These are phyloP conservation scores for Gryganskiella cystojenkinii DNA, from an alignment of 192 early-diverging fungal species.

Conservation along the genomic window DNA sequence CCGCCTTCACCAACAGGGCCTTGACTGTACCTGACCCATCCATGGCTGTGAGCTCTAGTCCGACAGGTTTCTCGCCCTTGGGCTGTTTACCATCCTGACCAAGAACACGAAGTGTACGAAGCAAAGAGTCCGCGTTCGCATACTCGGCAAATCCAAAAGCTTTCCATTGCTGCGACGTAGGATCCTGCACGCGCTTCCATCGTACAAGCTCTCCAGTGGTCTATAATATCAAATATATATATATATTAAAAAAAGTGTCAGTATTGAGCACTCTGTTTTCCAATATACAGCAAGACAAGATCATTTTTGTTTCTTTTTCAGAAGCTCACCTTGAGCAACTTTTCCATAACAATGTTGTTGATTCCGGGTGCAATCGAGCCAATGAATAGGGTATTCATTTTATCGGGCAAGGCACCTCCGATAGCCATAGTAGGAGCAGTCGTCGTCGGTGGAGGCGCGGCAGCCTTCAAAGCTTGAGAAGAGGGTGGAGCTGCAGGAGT, in stretches of 20 bases:
- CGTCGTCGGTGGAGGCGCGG: neutral
- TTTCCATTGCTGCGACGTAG: constrained; percentile 59
- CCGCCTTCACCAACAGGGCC: constrained; percentile 62
- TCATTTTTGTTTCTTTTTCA: neutral
- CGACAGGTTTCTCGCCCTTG: constrained; percentile 42
- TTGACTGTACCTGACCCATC: constrained; percentile 48
- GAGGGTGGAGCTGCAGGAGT: constrained; percentile 5
- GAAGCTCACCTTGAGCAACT: constrained; percentile 65
- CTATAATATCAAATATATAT: constrained; percentile 37
- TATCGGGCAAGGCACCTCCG: constrained; percentile 58
- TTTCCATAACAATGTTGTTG: constrained; percentile 72
- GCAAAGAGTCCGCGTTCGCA: constrained; percentile 68
- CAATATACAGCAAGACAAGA: no score
- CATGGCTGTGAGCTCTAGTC: constrained; percentile 41
- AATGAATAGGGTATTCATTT: constrained; percentile 77
- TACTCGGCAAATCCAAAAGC: constrained; percentile 83
- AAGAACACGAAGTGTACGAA: constrained; percentile 72
- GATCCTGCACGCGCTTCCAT: constrained; percentile 80
- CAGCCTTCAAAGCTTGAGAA: constrained; percentile 1
- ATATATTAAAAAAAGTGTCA: constrained; percentile 9
- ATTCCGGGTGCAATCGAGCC: constrained; percentile 76
- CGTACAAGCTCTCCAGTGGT: constrained; percentile 71
- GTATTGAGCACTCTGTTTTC: no score
- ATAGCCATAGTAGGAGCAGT: constrained; percentile 16
- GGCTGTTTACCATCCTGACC: constrained; percentile 67